Base-by-base conservation (phyloP, 2,329 filamentous ascomycete species). In the Aspergillus floridensis region DNA sequence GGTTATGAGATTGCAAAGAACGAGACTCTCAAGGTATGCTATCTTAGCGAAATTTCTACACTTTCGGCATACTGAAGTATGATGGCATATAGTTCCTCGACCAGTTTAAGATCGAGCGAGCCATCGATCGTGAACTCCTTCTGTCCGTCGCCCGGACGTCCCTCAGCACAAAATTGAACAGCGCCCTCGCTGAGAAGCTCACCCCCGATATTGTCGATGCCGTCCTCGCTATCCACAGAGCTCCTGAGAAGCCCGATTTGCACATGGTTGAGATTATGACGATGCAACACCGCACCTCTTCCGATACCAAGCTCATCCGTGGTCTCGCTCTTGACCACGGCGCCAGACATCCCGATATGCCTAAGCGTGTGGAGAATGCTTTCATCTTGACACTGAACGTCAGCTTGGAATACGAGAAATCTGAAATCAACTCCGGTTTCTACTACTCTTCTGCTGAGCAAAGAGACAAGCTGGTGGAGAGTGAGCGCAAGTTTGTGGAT, bases 191-290 rank as follows among this genome's bases (percentile, higher is more conserved):
- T 53, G 88, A 93, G 74, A 91, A 93, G 75, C 87, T 99, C 63
- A 98, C 93, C 0, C 92, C 95, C 59, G 90, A 92, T 70, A 96
- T 99, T 71, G 95, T 98, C 72, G 95, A 99, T 75, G 91, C 95
- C 60, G 95, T 99, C 51, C 87, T 99, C 59, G 86, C 95, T 65
- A 99, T 99, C 76, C 93, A 97, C 82, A 85, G 92, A 76, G 82
- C 91, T 19, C 91, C 91, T 26, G 87, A 86, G 63, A 98, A 98
- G 81, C 96, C 96, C 58, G 95, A 99, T 79, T 79, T 99, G 72
- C 93, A 98, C 82, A 99, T 99, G 95, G 85, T 99, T 67, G 95
- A 99, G 80, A 98, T 99, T 71, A 99, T 99, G 95, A 98, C 96
- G 77, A 98, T 99, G 93, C 95, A 99, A 81, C 95, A 99, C 81